A percentile compares a stretch with the other conserved stretches of the same genome.
Conservation (phyloP, 441 rosid species). For the Pelargonium fulgidum region DNA sequence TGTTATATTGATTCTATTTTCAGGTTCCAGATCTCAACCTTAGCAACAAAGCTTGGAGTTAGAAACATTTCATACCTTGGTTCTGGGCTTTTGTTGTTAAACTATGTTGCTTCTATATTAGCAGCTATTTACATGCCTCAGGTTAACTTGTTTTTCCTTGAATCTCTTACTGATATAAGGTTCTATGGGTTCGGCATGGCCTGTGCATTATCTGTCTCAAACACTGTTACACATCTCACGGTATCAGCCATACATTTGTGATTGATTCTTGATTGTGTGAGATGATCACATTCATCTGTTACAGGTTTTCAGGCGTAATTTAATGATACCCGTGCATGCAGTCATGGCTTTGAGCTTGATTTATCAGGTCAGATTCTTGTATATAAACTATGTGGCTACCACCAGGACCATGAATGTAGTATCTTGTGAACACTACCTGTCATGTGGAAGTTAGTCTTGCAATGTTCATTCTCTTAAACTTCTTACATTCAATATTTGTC, state of each 20-base stretch:
- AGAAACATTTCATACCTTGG: constrained; percentile 88
- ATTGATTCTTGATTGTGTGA: constrained; percentile 14
- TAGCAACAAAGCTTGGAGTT: constrained; percentile 88
- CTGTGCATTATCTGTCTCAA: neutral
- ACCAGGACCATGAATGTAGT: no score
- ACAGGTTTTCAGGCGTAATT: constrained; percentile 70
- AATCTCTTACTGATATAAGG: constrained; percentile 11
- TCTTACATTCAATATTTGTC: constrained; percentile 7
- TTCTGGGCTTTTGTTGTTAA: constrained; percentile 71
- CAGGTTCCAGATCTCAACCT: constrained; percentile 84
- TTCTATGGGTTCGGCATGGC: neutral
- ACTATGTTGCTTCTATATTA: constrained; percentile 62
- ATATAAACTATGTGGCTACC: constrained; percentile 14
- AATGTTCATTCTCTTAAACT: neutral
- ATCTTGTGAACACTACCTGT: neutral
- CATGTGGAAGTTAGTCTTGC: neutral
- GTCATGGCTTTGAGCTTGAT: constrained; percentile 59
- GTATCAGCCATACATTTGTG: constrained; percentile 10
- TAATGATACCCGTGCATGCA: constrained; percentile 72
- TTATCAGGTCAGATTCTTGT: constrained; percentile 58
- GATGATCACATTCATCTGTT: constrained; percentile 21
- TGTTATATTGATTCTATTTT: constrained; percentile 11
- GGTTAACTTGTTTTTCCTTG: constrained; percentile 37
- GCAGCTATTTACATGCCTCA: constrained; percentile 87
- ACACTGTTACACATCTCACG: constrained; percentile 2